Base-by-base conservation (phyloP, 129 eudicot species). In the Arctium lappa region DNA sequence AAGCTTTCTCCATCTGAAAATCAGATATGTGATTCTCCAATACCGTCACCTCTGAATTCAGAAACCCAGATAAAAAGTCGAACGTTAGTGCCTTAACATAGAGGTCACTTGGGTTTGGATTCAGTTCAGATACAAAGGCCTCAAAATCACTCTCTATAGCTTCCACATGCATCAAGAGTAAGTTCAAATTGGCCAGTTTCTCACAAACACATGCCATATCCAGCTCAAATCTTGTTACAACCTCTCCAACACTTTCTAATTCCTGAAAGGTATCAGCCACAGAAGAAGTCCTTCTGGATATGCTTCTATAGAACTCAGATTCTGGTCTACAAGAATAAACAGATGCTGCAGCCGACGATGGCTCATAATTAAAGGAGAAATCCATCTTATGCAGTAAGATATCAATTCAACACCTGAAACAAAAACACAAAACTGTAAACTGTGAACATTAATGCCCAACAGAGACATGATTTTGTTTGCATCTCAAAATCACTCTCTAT, bases 41-140 rank as follows among this genome's bases (percentile, higher is more conserved):
- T 68, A 90, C 97, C 7, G 34, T 86, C 84, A 91, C 92, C 87
- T 96, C 98, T 10, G 94, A 91, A 78, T 90, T 94, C 81, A 93
- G 79, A 78, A 91, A 65, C 40, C 92, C 97, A 22, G 85, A 90
- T 73, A 93, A 86, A 74, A 90, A 80, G 83, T 96, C 98, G 34
- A 91, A 93, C 39, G 93, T 92, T 71, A 96, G 68, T 32, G 90
- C 91, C 71, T 85, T 91, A 68, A 77, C 84, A 36, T 73, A 85
- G 76, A 88, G 69, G 82, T 85, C 94, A 74, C 83, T 78, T 62
- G 30, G 77, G 18, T 78, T 78, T 46, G 79, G 79, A 27, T 89
- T 88, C 37, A 84, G 73, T 29, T 88, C 91, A 29, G 84, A 86
- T 76, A 85, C 75, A 71, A 91, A 80, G 31, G 91, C 92, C 88